Evolutionary conservation across 129 eudicot genomes (phyloP).

Genomic region (Flaveria bidentis): DNA sequence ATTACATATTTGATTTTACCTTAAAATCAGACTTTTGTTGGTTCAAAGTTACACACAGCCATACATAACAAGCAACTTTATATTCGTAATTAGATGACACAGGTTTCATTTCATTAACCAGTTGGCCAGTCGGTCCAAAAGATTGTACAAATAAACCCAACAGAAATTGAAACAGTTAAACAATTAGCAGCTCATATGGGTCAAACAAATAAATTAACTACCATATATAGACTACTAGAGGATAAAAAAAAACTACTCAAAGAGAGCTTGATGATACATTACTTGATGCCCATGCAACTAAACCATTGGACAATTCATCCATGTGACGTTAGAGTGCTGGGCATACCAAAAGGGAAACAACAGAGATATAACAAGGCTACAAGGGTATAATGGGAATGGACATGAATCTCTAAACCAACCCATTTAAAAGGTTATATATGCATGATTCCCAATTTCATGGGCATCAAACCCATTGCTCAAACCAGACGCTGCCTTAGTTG

Average conservation of each 20-base stretch:
- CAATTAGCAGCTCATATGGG: constrained; percentile 19
- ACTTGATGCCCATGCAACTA: constrained; percentile 7
- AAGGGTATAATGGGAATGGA: neutral
- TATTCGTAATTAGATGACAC: too few species aligned
- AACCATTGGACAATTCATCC: constrained; percentile 26
- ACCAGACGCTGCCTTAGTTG: constrained; percentile 39
- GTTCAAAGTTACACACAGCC: too few species aligned
- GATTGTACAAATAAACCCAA: neutral
- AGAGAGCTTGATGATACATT: constrained; percentile 12
- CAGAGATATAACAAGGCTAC: neutral
- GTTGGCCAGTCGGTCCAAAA: neutral
- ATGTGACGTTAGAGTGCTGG: neutral
- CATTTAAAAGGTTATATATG: neutral
- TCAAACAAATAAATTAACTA: neutral
- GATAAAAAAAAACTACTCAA: neutral
- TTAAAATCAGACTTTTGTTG: too few species aligned
- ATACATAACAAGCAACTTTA: too few species aligned
- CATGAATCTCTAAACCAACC: neutral
- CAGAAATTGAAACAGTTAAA: neutral
- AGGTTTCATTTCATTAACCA: too few species aligned
- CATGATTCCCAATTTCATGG: constrained; percentile 3
- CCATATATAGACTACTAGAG: constrained; percentile 8
- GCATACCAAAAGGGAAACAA: constrained; percentile 12
- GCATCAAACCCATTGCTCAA: constrained; percentile 9
- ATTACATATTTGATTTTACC: too few species aligned